phyloP scores from a whole-genome alignment of 768 basidiomycete genomes.

The Infundibulicybe gibba region DNA sequence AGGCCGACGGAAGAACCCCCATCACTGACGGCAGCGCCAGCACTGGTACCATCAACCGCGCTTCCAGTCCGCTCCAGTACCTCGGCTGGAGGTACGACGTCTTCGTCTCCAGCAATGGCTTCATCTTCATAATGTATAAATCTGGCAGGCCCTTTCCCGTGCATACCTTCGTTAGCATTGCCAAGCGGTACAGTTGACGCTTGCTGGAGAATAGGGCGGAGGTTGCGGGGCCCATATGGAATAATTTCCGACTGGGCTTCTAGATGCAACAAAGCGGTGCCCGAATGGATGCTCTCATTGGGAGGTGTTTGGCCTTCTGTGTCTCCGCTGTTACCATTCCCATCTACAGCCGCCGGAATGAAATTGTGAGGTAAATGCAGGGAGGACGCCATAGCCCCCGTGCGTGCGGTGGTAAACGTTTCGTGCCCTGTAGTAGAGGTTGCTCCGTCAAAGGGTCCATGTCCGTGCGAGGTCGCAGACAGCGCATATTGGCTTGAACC shows the following conservation, averaged over 20 bases:
- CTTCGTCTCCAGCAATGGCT: slow-evolving; percentile 8
- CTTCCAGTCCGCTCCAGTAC: slow-evolving; percentile 63
- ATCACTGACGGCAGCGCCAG: slow-evolving; percentile 40
- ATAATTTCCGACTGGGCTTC: slow-evolving; percentile 13
- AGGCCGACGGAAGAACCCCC: slow-evolving; percentile 10
- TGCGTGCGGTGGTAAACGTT: background rate
- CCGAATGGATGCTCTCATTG: background rate
- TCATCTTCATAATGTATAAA: slow-evolving; percentile 36
- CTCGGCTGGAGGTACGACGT: slow-evolving; percentile 50
- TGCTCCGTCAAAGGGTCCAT: background rate
- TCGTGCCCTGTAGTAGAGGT: background rate
- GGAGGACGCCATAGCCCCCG: background rate
- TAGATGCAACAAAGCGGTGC: background rate
- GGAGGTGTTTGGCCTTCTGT: background rate
- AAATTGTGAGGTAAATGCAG: background rate
- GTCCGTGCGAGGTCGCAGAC: background rate
- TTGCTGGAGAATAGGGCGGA: slow-evolving; percentile 12
- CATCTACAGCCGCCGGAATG: background rate
- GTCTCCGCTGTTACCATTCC: background rate
- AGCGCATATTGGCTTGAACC: slow-evolving; percentile 1
- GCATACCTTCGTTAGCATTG: slow-evolving; percentile 3
- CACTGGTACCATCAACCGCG: slow-evolving; percentile 59
- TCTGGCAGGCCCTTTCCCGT: slow-evolving; percentile 26
- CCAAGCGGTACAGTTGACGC: slow-evolving; percentile 9
- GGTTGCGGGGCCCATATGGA: background rate